Evolutionary conservation across 2,329 filamentous ascomycete species (phyloP).

Genomic region (Paecilomyces dactylethromorphus): DNA sequence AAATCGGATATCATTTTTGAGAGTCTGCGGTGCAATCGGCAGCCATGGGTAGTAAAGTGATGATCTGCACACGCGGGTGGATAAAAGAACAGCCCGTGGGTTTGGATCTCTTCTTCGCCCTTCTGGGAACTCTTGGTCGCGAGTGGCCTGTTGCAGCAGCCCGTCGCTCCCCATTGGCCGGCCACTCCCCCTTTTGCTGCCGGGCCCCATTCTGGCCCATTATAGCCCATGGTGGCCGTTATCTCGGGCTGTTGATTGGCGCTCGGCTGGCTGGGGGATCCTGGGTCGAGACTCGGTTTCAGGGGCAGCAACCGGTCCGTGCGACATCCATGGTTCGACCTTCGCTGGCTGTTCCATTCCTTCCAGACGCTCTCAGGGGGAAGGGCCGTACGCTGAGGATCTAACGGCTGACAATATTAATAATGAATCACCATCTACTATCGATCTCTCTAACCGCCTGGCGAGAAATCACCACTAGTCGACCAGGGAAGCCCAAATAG

Average conservation of each 20-base stretch:
- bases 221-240: neutral
- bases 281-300: neutral
- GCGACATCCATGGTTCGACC: neutral
- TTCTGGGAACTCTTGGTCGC: neutral
- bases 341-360: neutral
- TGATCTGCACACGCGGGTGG: neutral
- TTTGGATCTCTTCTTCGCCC: no score
- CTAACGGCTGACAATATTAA: neutral
- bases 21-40: no score
- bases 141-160: neutral
- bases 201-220: neutral
- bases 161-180: neutral
- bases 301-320: slow-evolving; percentile 1
- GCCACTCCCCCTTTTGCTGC: neutral
- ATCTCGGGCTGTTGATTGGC: neutral
- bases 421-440: neutral
- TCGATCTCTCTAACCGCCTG: neutral
- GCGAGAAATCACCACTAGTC: no score
- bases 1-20: no score
- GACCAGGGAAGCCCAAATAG: no score
- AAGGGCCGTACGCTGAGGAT: neutral
- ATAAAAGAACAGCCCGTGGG: neutral
- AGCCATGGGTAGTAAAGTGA: no score
- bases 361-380: neutral
- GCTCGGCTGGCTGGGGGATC: neutral